Base-by-base conservation (phyloP, 1,139 yeast genomes). In the Yamadazyma taylorii region DNA sequence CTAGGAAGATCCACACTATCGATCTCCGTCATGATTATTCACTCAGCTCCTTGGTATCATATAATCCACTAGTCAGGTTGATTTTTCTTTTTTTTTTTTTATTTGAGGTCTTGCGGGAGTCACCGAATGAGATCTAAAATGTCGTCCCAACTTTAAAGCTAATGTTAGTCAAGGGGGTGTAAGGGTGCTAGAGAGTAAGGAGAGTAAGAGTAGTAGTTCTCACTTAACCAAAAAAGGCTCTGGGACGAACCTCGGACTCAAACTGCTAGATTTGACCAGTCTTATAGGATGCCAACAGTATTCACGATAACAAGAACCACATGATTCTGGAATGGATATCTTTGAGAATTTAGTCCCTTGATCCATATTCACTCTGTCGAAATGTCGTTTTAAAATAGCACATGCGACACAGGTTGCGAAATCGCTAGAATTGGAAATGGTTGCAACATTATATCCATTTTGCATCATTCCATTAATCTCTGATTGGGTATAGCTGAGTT, bases 331-430 rank as follows among this genome's bases (percentile, higher is more conserved):
- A 32, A 37, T 13, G n/a, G 31, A 5, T 13, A 31, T 14, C 32
- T 30, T n/a, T 17, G 21, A 24, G 37, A 39, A 27, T n/a, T 12
- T 16, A 6, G 9, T n/a, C 5, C 5, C 10, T 13, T n/a, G 28
- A 32, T 13, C 11, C 36, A 22, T 13, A 51, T 36, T 27, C 34
- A 31, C 57, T 34, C 76, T 58, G 43, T 80, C 86, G 44, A 73
- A 72, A 24, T 71, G 66, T 46, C 87, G 60, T 47, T 79, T 79
- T 15, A 80, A 46, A 17, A 79, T 56, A 1, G 85, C 76, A 59
- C 89, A 82, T 8, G 77, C 79, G 9, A 81, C 47, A 52, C 89
- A 82, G 21, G 63, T 58, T 6, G 73, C 60, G 53, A 65, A 81
- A 24, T 62, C 58, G 0, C 73, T 56, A 1, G 74, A 68, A 43